phyloP scores from a whole-genome alignment of 2,329 filamentous ascomycete species.

The Neocatenulostroma microsporum region DNA sequence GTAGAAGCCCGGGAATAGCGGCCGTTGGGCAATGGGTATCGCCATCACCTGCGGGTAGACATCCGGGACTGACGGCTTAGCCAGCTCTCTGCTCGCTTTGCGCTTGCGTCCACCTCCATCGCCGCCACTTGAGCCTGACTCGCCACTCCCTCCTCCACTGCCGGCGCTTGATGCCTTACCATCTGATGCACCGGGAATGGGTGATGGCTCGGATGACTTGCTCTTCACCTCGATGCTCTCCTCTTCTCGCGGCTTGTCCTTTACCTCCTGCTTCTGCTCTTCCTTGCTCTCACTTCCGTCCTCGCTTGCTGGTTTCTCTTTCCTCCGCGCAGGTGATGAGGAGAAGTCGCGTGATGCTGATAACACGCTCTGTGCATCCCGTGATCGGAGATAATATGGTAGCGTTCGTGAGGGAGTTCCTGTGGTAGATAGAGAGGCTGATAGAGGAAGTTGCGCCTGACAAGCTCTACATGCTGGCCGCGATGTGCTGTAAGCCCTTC shows the following conservation, averaged over 20 bases:
- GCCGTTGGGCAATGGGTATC: constrained; percentile 87
- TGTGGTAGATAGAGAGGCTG: too few species aligned
- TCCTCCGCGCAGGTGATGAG: constrained; percentile 41
- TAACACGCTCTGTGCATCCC: too few species aligned
- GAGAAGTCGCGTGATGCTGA: constrained; percentile 31
- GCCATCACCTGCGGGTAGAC: constrained; percentile 97
- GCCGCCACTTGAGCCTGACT: constrained; percentile 20
- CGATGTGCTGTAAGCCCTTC: constrained; percentile 22
- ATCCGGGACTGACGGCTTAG: constrained; percentile 85
- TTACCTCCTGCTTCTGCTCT: constrained; percentile 31
- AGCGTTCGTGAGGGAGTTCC: too few species aligned
- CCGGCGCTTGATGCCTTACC: constrained; percentile 54
- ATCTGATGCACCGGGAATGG: constrained; percentile 47
- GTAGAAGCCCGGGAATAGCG: constrained; percentile 95
- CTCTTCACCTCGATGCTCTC: constrained; percentile 36
- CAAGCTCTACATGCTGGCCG: constrained; percentile 22
- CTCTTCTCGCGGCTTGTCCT: constrained; percentile 30
- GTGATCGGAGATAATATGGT: constrained; percentile 17
- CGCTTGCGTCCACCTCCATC: constrained; percentile 66
- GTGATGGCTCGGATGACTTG: constrained; percentile 44
- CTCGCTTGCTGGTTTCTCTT: constrained; percentile 44
- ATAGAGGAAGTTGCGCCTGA: constrained; percentile 18
- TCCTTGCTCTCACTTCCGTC: constrained; percentile 41
- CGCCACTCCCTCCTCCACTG: constrained; percentile 41
- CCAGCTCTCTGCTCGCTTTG: constrained; percentile 63